These are phyloP conservation scores for Blastomyces gilchristii DNA, from an alignment of 2,329 filamentous ascomycete species.

Conservation along the genomic window DNA sequence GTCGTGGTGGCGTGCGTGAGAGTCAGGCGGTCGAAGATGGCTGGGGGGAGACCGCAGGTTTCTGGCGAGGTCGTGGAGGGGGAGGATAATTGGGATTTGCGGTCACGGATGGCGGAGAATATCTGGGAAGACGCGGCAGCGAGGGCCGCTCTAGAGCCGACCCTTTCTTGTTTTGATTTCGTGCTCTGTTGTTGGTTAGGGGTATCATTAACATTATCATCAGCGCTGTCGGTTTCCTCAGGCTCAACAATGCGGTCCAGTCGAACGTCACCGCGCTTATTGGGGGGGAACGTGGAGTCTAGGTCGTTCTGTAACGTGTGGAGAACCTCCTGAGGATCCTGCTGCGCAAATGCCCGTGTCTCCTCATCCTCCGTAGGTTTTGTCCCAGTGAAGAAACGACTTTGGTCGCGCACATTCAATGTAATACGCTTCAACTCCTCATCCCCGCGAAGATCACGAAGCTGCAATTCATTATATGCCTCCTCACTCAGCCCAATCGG, in stretches of 20 bases:
- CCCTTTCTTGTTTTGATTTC: conserved; percentile 38
- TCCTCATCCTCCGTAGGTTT: conserved; percentile 35
- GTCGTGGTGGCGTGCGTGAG: conserved; percentile 85
- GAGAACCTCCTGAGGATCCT: conserved; percentile 60
- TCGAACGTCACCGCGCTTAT: conserved; percentile 56
- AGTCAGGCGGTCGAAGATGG: conserved; percentile 51
- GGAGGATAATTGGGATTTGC: conserved; percentile 39
- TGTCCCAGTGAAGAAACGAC: conserved; percentile 56
- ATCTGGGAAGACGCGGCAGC: conserved; percentile 47
- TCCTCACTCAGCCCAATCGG: conserved; percentile 60
- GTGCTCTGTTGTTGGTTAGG: conserved; percentile 48
- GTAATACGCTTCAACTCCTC: conserved; percentile 66
- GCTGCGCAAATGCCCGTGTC: conserved; percentile 53
- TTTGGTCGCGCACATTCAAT: conserved; percentile 81
- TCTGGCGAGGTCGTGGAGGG: conserved; percentile 28
- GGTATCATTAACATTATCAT: conserved; percentile 39
- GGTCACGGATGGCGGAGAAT: conserved; percentile 47
- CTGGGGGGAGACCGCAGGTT: conserved; percentile 39
- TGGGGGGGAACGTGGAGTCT: conserved; percentile 34
- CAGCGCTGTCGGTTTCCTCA: conserved; percentile 49
- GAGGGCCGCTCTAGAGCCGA: conserved; percentile 61
- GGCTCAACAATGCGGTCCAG: conserved; percentile 53
- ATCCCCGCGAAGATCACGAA: conserved; percentile 70
- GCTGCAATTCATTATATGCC: conserved; percentile 61
- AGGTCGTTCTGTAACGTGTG: conserved; percentile 55